Evolutionary conservation across 306 rosid genomes (phyloP), one percentile per base, ranked within the genome.

Genomic region (Trifolium fragiferum): DNA sequence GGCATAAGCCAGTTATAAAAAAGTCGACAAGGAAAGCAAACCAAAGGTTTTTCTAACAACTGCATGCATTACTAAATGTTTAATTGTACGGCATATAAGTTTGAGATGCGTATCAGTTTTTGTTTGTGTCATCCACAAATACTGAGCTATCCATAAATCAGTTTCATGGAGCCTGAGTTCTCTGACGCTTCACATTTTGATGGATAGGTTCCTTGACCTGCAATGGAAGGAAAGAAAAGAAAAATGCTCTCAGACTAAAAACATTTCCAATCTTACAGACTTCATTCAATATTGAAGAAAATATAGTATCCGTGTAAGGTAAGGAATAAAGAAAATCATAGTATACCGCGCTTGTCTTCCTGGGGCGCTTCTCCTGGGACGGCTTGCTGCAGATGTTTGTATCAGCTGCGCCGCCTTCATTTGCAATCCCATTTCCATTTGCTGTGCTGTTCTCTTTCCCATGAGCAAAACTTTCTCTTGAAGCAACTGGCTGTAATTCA

Each of bases 171-270:
- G 77, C 90, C 83, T 87, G 87, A 25, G 89, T 84, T 84, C 78
- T 92, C 86, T 84, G 96, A 83, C 97, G 96, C 82, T 92, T 94
- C 67, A 70, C 7, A 78, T 86, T 61, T 82, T 94, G 99, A 74
- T 83, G 87, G 76, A 94, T 90, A 46, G 96, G 96, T 78, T 94
- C 99, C 85, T 80, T 92, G 70, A 90, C 99, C 99, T 94, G 85
- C 78, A 81, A 79, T 64, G 47, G 59, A 37, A 61, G 59, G 33
- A 57, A 40, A 11, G 12, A 41, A 37, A 64, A 12, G 1, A 70
- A 25, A 70, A 55, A 55, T 30, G 7, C 44, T 33, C 64, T 40
- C 49, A 58, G 76, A 65, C 30, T 40, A 32, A 66, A 55, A 68
- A 58, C 43, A 54, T 35, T 46, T 54, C 32, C 37, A 37, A 73